Base-by-base conservation (phyloP, 768 basidiomycete species). In the Suillus luteus region DNA sequence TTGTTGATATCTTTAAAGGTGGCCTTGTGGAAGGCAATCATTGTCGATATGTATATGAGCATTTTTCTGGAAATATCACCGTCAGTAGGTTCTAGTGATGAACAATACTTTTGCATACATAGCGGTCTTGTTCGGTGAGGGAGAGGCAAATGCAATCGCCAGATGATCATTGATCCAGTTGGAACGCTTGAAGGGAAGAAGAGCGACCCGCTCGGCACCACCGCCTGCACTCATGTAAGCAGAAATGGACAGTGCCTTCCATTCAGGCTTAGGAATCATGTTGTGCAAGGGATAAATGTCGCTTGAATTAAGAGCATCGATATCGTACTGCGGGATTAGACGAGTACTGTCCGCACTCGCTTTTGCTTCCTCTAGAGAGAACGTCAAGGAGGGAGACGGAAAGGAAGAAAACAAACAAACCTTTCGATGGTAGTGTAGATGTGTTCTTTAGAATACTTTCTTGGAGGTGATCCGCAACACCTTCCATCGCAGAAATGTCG, bases 401-500 rank as follows among this genome's bases (percentile, higher is more conserved):
- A 31, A n/a, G 19, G 57, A 24, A 17, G 57, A 41, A 48, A 41
- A 55, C 14, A 17, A 62, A 75, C 85, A 55, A 65, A 92, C 94
- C 91, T 69, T 79, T 76, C 2, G 89, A 88, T 67, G 92, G 87
- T 46, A 95, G 77, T 24, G 85, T 84, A 57, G 79, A 82, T 0
- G 90, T 90, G 48, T 85, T 89, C 67, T 84, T 86, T 62, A 89
- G 86, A 66, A 99, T 96, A 54, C 88, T 85, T 38, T 90, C 86
- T 82, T 93, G 91, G 65, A 99, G 79, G 75, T 92, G 88, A 62
- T 83, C 85, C 68, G 88, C 88, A 41, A 93, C 93, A 10, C 86
- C 86, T 73, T 92, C 85, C 91, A 97, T 96, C 2, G 94, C 93
- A 63, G 82, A 80, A 22, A 92, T 86, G 77, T 97, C 95, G 43